These are phyloP conservation scores for Boletellus deceptivus DNA, from an alignment of 1,284 basidiomycete genomes.

Conservation along the genomic window DNA sequence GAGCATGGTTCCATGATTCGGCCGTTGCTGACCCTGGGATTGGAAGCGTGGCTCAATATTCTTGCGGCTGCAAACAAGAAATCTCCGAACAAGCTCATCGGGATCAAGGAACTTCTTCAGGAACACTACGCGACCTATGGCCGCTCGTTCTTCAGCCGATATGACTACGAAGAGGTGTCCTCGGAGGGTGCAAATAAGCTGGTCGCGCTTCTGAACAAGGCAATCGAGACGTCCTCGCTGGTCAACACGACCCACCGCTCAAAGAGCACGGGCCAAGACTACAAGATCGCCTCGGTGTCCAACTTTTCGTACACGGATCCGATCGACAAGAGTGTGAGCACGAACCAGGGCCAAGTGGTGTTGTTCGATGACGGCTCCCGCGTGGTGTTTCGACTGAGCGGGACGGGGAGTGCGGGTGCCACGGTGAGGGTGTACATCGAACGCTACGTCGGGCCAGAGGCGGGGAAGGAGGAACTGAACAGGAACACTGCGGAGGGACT, in stretches of 20 bases:
- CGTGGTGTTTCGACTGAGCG: constrained; percentile 94
- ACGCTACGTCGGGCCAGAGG: constrained; percentile 78
- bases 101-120: constrained; percentile 87
- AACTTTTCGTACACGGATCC: constrained; percentile 98
- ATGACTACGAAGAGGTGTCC: constrained; percentile 98
- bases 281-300: constrained; percentile 77
- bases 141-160: constrained; percentile 97
- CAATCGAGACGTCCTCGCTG: constrained; percentile 69
- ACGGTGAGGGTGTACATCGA: constrained; percentile 93
- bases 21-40: constrained; percentile 11
- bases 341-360: constrained; percentile 95
- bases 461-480: constrained; percentile 72
- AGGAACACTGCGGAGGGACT: constrained; percentile 85
- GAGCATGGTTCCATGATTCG: neutral
- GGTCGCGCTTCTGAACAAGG: constrained; percentile 75
- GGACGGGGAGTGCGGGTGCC: constrained; percentile 94
- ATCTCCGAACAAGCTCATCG: constrained; percentile 69
- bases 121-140: constrained; percentile 92
- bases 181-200: constrained; percentile 87
- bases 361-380: constrained; percentile 89
- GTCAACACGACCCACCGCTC: constrained; percentile 66
- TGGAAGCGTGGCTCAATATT: constrained; percentile 93
- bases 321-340: constrained; percentile 90
- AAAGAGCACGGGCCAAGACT: constrained; percentile 64
- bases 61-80: constrained; percentile 90